Percentiles rank a stretch among this genome's conserved stretches.
phyloP scores from a whole-genome alignment of 1,139 yeast genomes.

The Meyerozyma elateridarum region DNA sequence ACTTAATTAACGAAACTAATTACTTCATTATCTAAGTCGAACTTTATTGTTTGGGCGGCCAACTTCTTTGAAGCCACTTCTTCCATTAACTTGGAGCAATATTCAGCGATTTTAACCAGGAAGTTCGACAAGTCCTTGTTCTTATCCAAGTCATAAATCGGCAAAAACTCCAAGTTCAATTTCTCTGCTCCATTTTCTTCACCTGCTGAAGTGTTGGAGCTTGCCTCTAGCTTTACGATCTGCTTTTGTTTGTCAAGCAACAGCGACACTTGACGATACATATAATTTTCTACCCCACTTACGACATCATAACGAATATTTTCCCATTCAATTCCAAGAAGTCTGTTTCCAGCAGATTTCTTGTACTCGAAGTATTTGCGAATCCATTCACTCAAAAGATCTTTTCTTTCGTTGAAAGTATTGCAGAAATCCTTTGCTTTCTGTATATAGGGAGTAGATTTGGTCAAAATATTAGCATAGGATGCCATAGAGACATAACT shows the following conservation, averaged over 20 bases:
- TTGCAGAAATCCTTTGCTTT: slow-evolving; percentile 2
- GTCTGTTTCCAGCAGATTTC: slow-evolving; percentile 33
- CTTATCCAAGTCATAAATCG: slow-evolving; percentile 33
- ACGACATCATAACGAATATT: slow-evolving; percentile 37
- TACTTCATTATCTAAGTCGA: slow-evolving; percentile 26
- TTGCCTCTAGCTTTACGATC: slow-evolving; percentile 8
- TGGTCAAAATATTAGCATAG: slow-evolving; percentile 1
- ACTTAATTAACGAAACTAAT: slow-evolving; percentile 11
- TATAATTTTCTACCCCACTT: slow-evolving; percentile 32
- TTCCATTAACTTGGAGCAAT: slow-evolving; percentile 24
- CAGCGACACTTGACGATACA: slow-evolving; percentile 28
- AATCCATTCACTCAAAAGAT: slow-evolving; percentile 20
- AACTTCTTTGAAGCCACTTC: slow-evolving; percentile 1
- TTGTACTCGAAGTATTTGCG: slow-evolving; percentile 37
- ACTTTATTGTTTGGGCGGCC: slow-evolving; percentile 6
- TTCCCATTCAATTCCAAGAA: slow-evolving; percentile 45
- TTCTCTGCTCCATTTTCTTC: slow-evolving; percentile 12
- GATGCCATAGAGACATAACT: slow-evolving; percentile 3
- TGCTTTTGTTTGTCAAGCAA: slow-evolving; percentile 3
- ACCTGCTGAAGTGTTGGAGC: slow-evolving; percentile 7
- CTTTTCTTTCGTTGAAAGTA: slow-evolving; percentile 8
- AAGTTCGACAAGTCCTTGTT: slow-evolving; percentile 30
- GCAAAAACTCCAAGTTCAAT: slow-evolving; percentile 22
- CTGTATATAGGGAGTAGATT: slow-evolving; percentile 3
- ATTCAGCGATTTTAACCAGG: slow-evolving; percentile 24